A percentile compares a stretch with the other conserved stretches of the same genome.
Evolutionary conservation across 176 grass and related monocot genomes (phyloP).

Genomic region (Aegilops longissima): DNA sequence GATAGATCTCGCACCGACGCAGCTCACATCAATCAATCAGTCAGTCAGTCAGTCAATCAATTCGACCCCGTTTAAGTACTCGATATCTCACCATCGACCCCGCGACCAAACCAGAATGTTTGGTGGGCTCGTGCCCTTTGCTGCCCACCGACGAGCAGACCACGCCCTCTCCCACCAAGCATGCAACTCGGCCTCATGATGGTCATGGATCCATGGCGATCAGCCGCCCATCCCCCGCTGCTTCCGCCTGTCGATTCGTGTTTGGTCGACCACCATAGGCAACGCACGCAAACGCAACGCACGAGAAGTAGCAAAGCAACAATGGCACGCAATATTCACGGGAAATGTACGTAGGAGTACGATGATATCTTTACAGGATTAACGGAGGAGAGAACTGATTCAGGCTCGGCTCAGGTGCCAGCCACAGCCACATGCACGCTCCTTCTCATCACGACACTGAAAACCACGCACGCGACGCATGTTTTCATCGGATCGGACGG

Average conservation of each 20-base stretch:
- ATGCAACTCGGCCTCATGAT: too few relatives aligned
- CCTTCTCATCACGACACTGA: conserved; percentile 2
- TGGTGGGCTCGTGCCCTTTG: background rate
- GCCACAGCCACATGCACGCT: background rate
- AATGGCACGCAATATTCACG: background rate
- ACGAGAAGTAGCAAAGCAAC: background rate
- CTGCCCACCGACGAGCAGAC: conserved; percentile 29
- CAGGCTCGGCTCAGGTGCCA: background rate
- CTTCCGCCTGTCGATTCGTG: too few relatives aligned
- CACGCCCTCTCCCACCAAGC: background rate
- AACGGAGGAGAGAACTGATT: background rate
- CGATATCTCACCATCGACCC: background rate
- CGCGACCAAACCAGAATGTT: background rate
- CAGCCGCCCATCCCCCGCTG: background rate
- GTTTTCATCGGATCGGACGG: background rate
- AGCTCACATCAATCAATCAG: background rate
- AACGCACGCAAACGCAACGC: too few relatives aligned
- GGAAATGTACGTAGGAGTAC: background rate
- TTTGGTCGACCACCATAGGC: too few relatives aligned
- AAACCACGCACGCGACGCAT: conserved; percentile 7
- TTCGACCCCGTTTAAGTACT: background rate
- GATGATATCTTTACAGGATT: background rate
- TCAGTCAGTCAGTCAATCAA: background rate
- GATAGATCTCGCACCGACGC: conserved; percentile 15
- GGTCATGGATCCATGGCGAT: background rate